phyloP scores from a whole-genome alignment of 257 asterid genomes.

The Nicotiana paniculata region DNA sequence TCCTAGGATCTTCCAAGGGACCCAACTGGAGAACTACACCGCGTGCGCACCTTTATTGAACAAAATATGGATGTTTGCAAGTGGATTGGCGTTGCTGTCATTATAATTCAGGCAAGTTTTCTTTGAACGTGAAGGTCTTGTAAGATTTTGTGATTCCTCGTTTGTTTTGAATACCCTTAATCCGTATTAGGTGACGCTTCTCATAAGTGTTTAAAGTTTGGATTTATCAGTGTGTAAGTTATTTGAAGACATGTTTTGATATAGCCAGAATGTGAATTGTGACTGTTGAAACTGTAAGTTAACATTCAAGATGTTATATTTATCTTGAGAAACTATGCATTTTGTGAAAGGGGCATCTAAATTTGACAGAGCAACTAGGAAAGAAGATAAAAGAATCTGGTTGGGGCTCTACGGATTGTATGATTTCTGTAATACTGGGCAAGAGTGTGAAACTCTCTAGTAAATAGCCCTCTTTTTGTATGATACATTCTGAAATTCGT shows the following conservation, averaged over 20 bases:
- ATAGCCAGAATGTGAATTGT: neutral
- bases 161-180: neutral
- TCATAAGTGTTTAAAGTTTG: conserved; percentile 2
- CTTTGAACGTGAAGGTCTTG: conserved; percentile 11
- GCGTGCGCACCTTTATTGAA: conserved; percentile 38
- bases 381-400: neutral
- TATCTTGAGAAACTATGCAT: neutral
- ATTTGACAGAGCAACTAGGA: neutral
- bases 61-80: conserved; percentile 53
- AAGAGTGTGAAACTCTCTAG: neutral
- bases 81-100: conserved; percentile 61
- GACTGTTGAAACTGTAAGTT: neutral
- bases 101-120: conserved; percentile 63
- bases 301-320: neutral
- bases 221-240: conserved; percentile 5
- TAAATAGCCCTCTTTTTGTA: neutral
- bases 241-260: neutral
- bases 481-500: neutral
- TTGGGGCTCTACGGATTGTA: neutral
- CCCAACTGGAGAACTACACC: conserved; percentile 80
- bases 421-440: neutral
- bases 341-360: neutral
- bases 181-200: neutral
- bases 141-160: neutral
- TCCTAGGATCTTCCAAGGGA: conserved; percentile 74